Base-by-base conservation (phyloP, 768 basidiomycete genomes). In the Leccinum aurantiacum region DNA sequence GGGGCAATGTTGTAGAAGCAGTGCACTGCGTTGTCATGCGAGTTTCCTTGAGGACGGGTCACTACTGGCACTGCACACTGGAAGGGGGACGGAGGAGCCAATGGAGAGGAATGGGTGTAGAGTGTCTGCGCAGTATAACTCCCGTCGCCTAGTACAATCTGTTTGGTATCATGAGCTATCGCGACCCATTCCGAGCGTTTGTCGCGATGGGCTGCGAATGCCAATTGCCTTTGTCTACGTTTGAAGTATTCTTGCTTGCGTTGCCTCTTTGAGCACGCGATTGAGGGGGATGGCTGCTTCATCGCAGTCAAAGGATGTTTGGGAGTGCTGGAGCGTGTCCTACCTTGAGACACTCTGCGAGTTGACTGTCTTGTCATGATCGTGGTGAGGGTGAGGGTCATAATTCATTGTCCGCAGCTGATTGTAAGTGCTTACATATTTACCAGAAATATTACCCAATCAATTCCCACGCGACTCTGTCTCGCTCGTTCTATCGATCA, bases 121-220 rank as follows among this genome's bases (percentile, higher is more conserved):
- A 60, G 52, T 49, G 50, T 63, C 60, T 73, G 73, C 63, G 74
- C 70, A 57, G 69, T 66, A 69, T 79, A 79, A 71, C 76, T 69
- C 63, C 78, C 78, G 69, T 77, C 72, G 17, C 76, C 78, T 57
- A 76, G 68, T 56, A 77, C 69, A 53, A 79, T 75, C 53, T 62
- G 63, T 50, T 72, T 71, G 6, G 78, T 79, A 61, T 78, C 78
- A 41, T 50, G 59, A 25, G 78, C 78, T 1, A 67, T 72, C 49
- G 67, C 63, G 17, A 68, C 68, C 76, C 77, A 77, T 52, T 65
- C 58, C 9, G 67, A 69, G 24, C 71, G 71, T 50, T 60, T 71
- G 57, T 64, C 47, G 54, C 68, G 70, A 15, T 63, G 72, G 8
- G 62, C 62, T 46, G 65, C 61, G 37, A 72, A 70, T 3, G 63